Evolutionary conservation across 2,329 filamentous ascomycete species (phyloP), one percentile per base, ranked within the genome.

Genomic region (Triangularia setosa): DNA sequence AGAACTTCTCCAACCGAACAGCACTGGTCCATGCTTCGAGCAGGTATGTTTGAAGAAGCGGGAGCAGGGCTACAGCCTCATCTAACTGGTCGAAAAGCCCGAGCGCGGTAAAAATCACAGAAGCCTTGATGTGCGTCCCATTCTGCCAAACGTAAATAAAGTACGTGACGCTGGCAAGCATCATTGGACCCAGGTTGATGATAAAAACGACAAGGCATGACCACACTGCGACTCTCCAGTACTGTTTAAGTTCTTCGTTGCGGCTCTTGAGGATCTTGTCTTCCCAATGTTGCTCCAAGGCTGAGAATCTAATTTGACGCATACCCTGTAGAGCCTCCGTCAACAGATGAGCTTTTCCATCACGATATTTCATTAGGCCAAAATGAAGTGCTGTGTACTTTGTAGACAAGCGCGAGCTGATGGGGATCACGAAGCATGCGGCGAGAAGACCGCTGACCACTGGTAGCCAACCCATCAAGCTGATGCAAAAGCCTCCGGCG

Each of bases 301-400:
- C 75, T 3, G 75, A 76, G 66, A 75, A 77, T 60, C 75, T 74
- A 72, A 77, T 77, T 66, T 77, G 75, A 11, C 75, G 74, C 73
- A 77, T 77, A 24, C 75, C 75, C 33, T 76, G 73, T 18, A 77
- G 67, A 0, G 75, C 75, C 60, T 77, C 75, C 1, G 73, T 75
- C 60, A 77, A 65, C 6, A 77, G 66, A 58, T 76, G 71, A 1
- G 75, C 72, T 64, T 77, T 77, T 56, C 68, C 72, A 59, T 77
- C 75, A 3, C 75, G 72, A 59, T 72, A 74, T 55, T 71, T 73
- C 75, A 77, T 77, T 23, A 77, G 70, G 33, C 73, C 71, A 44
- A 75, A 74, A 63, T 75, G 72, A 44, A 75, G 71, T 2, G 65
- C 61, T 8, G 72, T 72, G 61, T 75, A 76, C 48, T 70, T 71